phyloP scores from a whole-genome alignment of 1,284 basidiomycete species.

The Pyrrhoderma lamaoense region DNA sequence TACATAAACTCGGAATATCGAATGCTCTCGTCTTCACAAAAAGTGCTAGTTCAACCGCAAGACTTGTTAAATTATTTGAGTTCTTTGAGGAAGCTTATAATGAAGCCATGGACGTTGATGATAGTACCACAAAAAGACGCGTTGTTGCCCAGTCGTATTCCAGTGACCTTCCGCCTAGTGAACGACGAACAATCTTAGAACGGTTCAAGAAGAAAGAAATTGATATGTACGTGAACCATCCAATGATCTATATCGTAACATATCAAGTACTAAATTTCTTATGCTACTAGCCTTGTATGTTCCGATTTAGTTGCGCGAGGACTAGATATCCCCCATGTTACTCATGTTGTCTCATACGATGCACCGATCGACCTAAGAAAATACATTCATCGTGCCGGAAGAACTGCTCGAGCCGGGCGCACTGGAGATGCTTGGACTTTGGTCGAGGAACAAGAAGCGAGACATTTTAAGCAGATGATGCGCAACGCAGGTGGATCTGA shows the following conservation, averaged over 20 bases:
- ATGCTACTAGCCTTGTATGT: conserved; percentile 68
- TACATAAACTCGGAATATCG: conserved; percentile 52
- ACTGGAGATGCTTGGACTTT: conserved; percentile 88
- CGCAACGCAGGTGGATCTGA: conserved; percentile 39
- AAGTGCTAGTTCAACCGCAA: conserved; percentile 82
- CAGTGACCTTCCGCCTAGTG: conserved; percentile 71
- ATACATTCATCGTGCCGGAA: conserved; percentile 93
- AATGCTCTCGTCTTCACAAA: conserved; percentile 94
- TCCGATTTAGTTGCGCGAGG: conserved; percentile 95
- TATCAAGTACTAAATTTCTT: conserved; percentile 2
- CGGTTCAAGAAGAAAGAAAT: conserved; percentile 79
- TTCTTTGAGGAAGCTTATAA: conserved; percentile 64
- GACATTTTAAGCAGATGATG: conserved; percentile 85
- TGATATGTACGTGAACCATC: conserved; percentile 63
- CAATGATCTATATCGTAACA: conserved; percentile 6
- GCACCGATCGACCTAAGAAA: conserved; percentile 95
- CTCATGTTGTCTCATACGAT: conserved; percentile 92
- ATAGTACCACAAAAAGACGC: conserved; percentile 21
- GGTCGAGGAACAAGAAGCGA: conserved; percentile 91
- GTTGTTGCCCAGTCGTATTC: conserved; percentile 71
- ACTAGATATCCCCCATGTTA: conserved; percentile 90
- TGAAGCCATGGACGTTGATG: conserved; percentile 19
- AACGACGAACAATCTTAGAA: conserved; percentile 73
- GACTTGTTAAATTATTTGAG: conserved; percentile 78
- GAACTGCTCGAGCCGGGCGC: conserved; percentile 89